Percentiles rank a stretch among this genome's conserved stretches.
Conservation (phyloP, 345 rosid genomes). For the Toxicodendron radicans region DNA sequence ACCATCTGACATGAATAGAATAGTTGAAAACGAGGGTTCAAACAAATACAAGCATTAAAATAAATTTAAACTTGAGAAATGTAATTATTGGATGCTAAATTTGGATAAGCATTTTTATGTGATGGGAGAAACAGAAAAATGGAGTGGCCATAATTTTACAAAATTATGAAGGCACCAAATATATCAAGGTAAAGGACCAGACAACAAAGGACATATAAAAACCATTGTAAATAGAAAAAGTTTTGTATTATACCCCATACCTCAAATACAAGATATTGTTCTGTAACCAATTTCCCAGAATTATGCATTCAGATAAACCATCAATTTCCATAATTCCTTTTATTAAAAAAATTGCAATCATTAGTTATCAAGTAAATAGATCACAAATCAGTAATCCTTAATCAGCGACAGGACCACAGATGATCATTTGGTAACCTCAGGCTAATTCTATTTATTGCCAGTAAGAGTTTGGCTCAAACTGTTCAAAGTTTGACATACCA, state of each 20-base stretch:
- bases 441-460: not conserved
- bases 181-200: not conserved
- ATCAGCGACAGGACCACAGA: not conserved
- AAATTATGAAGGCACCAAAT: not conserved
- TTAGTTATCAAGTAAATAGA: not conserved
- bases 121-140: not conserved
- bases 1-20: conserved; percentile 36
- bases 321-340: not conserved
- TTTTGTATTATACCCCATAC: not conserved
- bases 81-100: not conserved
- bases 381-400: not conserved
- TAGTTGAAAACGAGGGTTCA: conserved; percentile 9
- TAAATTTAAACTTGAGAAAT: not conserved
- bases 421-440: not conserved
- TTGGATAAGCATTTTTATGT: not conserved
- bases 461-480: not conserved
- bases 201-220: not conserved
- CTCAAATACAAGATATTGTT: not conserved
- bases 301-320: not conserved
- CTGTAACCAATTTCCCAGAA: not conserved
- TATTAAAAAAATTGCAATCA: not conserved
- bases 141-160: not conserved
- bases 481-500: not conserved
- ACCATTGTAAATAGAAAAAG: not conserved
- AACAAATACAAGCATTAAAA: not conserved